Conservation (phyloP, 1,139 yeast species). For the Kurtzmaniella quercitrusa region DNA sequence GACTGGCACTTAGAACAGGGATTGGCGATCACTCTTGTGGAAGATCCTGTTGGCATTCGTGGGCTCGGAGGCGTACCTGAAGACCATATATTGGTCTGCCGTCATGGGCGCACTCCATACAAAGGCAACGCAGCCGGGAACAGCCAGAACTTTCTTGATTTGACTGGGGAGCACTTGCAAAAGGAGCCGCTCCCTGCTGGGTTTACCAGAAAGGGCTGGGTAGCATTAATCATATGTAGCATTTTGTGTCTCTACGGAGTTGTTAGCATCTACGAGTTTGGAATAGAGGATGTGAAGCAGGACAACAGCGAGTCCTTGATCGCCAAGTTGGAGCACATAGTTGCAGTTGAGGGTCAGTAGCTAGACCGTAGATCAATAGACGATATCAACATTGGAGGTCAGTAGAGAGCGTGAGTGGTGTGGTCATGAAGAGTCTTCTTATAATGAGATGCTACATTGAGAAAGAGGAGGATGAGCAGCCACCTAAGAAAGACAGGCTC, state of each 20-base stretch:
- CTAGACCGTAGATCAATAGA: too few species aligned
- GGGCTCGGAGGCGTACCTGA: slow-evolving; percentile 47
- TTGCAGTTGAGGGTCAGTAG: background rate
- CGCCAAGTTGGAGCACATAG: slow-evolving; percentile 29
- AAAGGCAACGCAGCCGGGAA: slow-evolving; percentile 89
- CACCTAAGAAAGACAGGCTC: too few species aligned
- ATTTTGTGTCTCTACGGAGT: slow-evolving; percentile 78
- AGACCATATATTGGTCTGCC: slow-evolving; percentile 59
- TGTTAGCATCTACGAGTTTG: slow-evolving; percentile 71
- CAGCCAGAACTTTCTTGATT: slow-evolving; percentile 53
- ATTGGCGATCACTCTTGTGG: slow-evolving; percentile 47
- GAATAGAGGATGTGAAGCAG: slow-evolving; percentile 64
- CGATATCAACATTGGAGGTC: too few species aligned
- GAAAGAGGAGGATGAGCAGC: too few species aligned
- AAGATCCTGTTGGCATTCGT: slow-evolving; percentile 55
- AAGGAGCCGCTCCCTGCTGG: slow-evolving; percentile 66
- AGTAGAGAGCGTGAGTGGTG: too few species aligned
- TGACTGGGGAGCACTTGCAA: slow-evolving; percentile 72
- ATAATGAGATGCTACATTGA: too few species aligned
- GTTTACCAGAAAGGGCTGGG: slow-evolving; percentile 85
- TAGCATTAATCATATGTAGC: slow-evolving; percentile 79
- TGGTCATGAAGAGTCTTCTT: too few species aligned
- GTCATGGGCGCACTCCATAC: slow-evolving; percentile 41
- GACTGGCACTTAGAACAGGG: slow-evolving; percentile 67
- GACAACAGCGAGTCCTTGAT: slow-evolving; percentile 53